These are phyloP conservation scores for Glebionis coronaria DNA, from an alignment of 129 eudicot species.

Conservation along the genomic window DNA sequence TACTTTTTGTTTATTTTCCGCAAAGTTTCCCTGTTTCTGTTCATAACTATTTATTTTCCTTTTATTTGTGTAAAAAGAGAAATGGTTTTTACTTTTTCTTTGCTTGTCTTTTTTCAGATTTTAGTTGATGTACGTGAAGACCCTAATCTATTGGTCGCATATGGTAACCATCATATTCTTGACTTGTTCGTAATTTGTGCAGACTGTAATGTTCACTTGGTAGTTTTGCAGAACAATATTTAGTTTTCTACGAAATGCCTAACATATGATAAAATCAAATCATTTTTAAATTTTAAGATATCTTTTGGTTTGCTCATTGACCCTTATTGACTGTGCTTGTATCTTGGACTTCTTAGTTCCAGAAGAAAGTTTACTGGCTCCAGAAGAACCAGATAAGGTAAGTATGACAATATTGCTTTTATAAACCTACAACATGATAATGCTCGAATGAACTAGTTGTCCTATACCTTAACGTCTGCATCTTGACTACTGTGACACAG, in stretches of 20 bases:
- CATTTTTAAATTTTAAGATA: neutral
- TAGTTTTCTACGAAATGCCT: neutral
- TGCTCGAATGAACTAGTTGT: neutral
- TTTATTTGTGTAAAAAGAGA: slow-evolving; percentile 1
- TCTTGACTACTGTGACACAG: slow-evolving; percentile 34
- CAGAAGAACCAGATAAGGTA: slow-evolving; percentile 72
- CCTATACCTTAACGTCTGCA: slow-evolving; percentile 4
- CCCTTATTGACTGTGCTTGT: slow-evolving; percentile 2
- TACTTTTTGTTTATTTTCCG: neutral
- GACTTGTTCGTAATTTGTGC: neutral
- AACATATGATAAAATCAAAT: neutral
- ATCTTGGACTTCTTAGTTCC: slow-evolving; percentile 54
- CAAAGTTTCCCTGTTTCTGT: neutral
- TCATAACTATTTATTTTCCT: neutral
- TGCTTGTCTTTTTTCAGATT: slow-evolving; percentile 46
- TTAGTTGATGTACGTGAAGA: slow-evolving; percentile 78
- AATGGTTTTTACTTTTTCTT: neutral
- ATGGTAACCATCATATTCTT: slow-evolving; percentile 49
- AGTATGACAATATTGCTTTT: slow-evolving; percentile 17
- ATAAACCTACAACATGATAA: slow-evolving; percentile 1
- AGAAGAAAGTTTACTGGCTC: slow-evolving; percentile 78
- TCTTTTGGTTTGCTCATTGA: slow-evolving; percentile 10
- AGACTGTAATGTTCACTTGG: no score
- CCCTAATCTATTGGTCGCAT: slow-evolving; percentile 84
- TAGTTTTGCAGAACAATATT: no score